Percentiles rank a stretch among this genome's conserved stretches.
Conservation (phyloP, 345 rosid genomes). For the Eucalyptus urophylla region DNA sequence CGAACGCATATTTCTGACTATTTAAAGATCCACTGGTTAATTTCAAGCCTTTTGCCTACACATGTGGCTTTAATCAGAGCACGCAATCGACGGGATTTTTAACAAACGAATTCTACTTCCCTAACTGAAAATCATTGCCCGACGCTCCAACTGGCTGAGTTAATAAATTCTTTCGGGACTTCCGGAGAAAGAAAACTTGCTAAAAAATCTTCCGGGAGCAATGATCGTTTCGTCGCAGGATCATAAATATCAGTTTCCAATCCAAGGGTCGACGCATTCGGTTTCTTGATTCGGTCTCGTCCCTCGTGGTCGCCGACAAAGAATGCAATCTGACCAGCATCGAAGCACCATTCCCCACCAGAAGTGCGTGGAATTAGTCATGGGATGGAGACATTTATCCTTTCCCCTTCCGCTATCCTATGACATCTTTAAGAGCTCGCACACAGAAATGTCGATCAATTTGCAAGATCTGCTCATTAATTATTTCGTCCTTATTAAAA, state of each 20-base stretch:
- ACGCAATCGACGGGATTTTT: neutral
- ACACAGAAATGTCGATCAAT: neutral
- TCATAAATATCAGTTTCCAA: neutral
- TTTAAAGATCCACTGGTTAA: neutral
- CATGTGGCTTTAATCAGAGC: neutral
- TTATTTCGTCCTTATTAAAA: neutral
- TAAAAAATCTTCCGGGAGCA: neutral
- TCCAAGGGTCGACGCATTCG: neutral
- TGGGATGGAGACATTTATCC: neutral
- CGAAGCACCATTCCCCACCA: neutral
- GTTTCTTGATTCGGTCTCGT: neutral
- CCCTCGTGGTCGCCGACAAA: neutral
- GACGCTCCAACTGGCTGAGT: neutral
- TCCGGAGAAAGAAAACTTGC: neutral
- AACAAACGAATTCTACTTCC: neutral
- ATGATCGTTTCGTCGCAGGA: neutral
- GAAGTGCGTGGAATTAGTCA: neutral
- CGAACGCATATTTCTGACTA: neutral
- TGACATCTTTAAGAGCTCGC: neutral
- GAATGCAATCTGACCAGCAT: neutral
- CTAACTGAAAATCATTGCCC: neutral
- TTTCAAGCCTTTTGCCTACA: neutral
- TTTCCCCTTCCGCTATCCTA: neutral
- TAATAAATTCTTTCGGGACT: neutral
- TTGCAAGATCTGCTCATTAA: neutral